Percentiles rank a stretch among this genome's conserved stretches.
Conservation (phyloP, 2,329 filamentous ascomycete species). For the Elsinoe fawcettii region DNA sequence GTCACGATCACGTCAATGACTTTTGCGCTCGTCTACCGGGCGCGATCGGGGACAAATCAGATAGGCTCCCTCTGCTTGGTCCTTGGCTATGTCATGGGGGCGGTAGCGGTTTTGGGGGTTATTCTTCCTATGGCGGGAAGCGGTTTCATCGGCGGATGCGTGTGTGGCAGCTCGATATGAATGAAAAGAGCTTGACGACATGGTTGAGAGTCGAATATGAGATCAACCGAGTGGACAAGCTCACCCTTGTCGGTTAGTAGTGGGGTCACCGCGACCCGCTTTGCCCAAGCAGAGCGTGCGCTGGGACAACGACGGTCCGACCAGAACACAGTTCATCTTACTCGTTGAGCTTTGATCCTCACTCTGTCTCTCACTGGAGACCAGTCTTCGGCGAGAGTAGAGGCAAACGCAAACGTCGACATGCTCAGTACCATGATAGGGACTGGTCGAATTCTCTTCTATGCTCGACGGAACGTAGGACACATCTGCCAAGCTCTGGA, state of each 20-base stretch:
- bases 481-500: too few species aligned
- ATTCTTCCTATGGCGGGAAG: conserved; percentile 69
- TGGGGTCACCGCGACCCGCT: too few species aligned
- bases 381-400: too few species aligned
- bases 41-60: background rate
- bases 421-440: too few species aligned
- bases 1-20: conserved; percentile 95
- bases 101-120: conserved; percentile 85
- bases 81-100: conserved; percentile 99
- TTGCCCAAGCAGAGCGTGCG: too few species aligned
- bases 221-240: conserved; percentile 47
- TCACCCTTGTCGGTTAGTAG: conserved; percentile 57
- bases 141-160: conserved; percentile 73
- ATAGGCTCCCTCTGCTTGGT: conserved; percentile 21
- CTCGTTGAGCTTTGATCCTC: too few species aligned
- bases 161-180: conserved; percentile 89
- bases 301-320: too few species aligned
- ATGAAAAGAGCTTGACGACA: conserved; percentile 76
- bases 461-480: too few species aligned
- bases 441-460: too few species aligned
- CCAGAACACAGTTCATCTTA: too few species aligned
- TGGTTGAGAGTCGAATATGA: conserved; percentile 80
- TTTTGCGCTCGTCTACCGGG: conserved; percentile 65
- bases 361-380: too few species aligned
- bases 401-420: too few species aligned